These are phyloP conservation scores for Trypanosoma congolense DNA, from an alignment of 208 protist species.

Conservation along the genomic window DNA sequence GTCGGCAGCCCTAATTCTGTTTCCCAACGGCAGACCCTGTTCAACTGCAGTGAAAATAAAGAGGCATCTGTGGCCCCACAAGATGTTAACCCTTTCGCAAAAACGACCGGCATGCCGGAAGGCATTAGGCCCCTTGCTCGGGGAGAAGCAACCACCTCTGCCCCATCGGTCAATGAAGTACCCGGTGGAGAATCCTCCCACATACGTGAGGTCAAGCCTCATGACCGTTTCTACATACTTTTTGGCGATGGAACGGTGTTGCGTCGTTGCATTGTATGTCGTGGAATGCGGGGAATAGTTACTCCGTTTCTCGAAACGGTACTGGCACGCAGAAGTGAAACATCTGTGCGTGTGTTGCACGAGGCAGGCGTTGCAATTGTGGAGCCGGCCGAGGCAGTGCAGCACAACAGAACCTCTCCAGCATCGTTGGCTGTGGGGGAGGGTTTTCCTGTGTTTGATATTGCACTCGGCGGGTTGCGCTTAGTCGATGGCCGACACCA, in stretches of 20 bases:
- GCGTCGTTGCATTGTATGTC: constrained; percentile 31
- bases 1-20: background rate
- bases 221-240: constrained; percentile 46
- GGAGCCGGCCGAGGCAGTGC: constrained; percentile 60
- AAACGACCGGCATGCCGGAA: no score
- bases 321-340: constrained; percentile 44
- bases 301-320: constrained; percentile 52
- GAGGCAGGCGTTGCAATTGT: constrained; percentile 48
- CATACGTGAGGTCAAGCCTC: background rate
- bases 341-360: constrained; percentile 66
- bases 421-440: constrained; percentile 60
- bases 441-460: constrained; percentile 77
- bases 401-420: constrained; percentile 24
- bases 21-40: background rate
- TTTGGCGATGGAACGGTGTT: constrained; percentile 76
- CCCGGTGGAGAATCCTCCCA: no score
- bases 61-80: no score
- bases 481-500: constrained; percentile 71
- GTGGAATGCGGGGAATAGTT: constrained; percentile 7
- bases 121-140: no score
- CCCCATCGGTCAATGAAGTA: no score
- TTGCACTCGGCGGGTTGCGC: constrained; percentile 64
- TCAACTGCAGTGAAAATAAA: background rate
- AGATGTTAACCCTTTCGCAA: no score
- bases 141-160: no score